Conservation (phyloP, 140 eudicot genomes). For the Senecio squalidus region DNA sequence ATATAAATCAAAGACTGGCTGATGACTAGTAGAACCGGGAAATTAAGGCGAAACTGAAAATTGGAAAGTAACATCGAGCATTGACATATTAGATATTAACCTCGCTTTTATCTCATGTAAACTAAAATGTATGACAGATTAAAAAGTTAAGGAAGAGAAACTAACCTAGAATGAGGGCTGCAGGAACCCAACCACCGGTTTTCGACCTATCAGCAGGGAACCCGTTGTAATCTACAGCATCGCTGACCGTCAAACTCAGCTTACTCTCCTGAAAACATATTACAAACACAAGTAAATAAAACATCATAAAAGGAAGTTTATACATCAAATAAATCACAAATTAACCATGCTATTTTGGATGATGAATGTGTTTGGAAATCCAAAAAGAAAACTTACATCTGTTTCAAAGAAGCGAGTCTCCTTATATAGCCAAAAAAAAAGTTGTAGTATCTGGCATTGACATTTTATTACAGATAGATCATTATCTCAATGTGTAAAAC, state of each 20-base stretch:
- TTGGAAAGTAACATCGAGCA: too few species aligned
- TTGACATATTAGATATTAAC: too few species aligned
- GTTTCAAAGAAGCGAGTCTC: conserved; percentile 15
- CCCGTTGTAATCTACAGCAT: conserved; percentile 84
- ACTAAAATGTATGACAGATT: conserved; percentile 7
- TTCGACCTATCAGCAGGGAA: conserved; percentile 66
- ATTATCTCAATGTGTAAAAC: conserved; percentile 14
- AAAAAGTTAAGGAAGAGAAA: not conserved
- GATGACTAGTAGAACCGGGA: too few species aligned
- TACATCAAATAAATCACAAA: conserved; percentile 18
- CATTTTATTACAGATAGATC: conserved; percentile 34
- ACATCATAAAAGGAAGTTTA: not conserved
- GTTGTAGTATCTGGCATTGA: conserved; percentile 17
- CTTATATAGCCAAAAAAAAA: conserved; percentile 56
- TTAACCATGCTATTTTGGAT: conserved; percentile 6
- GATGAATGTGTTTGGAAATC: conserved; percentile 2
- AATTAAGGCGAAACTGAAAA: too few species aligned
- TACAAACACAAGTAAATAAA: not conserved
- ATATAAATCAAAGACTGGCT: too few species aligned
- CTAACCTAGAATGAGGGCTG: conserved; percentile 76
- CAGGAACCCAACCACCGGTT: conserved; percentile 92
- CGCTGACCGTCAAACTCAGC: conserved; percentile 44
- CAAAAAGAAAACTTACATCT: conserved; percentile 18
- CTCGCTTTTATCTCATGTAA: not conserved
- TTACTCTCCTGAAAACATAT: conserved; percentile 38